phyloP scores from a whole-genome alignment of 139 green algal genomes.

The Nannochloris sp. region DNA sequence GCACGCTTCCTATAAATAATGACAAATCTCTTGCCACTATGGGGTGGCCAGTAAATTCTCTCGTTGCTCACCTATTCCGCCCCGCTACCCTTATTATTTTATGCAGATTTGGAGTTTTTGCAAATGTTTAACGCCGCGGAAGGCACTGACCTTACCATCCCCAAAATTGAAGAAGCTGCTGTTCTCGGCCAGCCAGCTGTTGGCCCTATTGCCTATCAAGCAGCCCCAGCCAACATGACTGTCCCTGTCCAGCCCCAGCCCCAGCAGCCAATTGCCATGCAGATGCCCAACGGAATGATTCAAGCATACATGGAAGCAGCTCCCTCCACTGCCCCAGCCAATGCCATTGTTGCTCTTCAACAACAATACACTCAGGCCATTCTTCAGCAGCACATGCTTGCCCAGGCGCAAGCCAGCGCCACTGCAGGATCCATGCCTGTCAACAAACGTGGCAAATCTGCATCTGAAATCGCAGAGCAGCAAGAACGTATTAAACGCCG shows the following conservation, averaged over 20 bases:
- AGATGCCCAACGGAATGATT: conserved; percentile 14
- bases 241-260: conserved; percentile 4
- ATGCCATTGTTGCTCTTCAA: background rate
- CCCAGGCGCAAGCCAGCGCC: background rate
- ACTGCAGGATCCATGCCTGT: background rate
- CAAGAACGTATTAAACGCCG: conserved; percentile 24
- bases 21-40: too few species aligned
- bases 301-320: background rate
- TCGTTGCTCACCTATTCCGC: too few species aligned
- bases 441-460: background rate
- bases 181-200: background rate
- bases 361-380: conserved; percentile 10
- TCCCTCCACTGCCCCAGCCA: background rate
- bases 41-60: too few species aligned
- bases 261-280: conserved; percentile 11
- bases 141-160: background rate
- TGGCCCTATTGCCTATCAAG: background rate
- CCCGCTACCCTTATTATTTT: background rate
- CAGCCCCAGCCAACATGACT: background rate
- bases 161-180: background rate
- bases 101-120: conserved; percentile 18
- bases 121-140: conserved; percentile 1
- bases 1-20: too few species aligned
- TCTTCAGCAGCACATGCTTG: conserved; percentile 11
- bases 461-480: conserved; percentile 26